A percentile compares a stretch with the other conserved stretches of the same genome.
phyloP scores from a whole-genome alignment of 306 rosid genomes.

The Geum urbanum region DNA sequence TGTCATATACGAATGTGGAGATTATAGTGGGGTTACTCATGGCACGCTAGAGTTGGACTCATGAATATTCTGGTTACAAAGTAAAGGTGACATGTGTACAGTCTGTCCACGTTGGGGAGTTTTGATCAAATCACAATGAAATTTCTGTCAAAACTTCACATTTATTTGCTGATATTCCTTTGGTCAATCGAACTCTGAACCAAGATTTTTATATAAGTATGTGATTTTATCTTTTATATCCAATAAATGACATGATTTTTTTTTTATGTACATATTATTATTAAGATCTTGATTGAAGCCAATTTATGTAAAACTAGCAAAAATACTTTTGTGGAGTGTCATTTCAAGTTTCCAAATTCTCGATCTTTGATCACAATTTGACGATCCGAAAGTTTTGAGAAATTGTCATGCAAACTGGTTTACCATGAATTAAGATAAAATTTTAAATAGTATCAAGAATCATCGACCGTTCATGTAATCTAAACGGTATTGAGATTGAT shows the following conservation, averaged over 20 bases:
- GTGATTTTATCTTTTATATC: too few relatives aligned
- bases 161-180: neutral
- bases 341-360: neutral
- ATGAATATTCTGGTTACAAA: conserved; percentile 4
- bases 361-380: too few relatives aligned
- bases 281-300: neutral
- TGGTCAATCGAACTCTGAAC: too few relatives aligned
- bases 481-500: too few relatives aligned
- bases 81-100: neutral
- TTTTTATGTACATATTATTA: neutral
- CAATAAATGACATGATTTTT: neutral
- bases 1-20: conserved; percentile 7
- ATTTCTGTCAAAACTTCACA: neutral
- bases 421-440: too few relatives aligned
- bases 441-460: too few relatives aligned
- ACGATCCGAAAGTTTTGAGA: neutral
- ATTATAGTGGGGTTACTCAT: conserved; percentile 16
- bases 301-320: neutral
- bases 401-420: too few relatives aligned
- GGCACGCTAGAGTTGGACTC: conserved; percentile 6
- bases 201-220: neutral
- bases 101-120: neutral
- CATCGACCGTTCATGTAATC: too few relatives aligned
- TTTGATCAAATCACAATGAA: conserved; percentile 1
- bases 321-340: neutral